Evolutionary conservation across 495 filamentous ascomycete genomes (phyloP).

Genomic region (Rhizodiscina lignyota): DNA sequence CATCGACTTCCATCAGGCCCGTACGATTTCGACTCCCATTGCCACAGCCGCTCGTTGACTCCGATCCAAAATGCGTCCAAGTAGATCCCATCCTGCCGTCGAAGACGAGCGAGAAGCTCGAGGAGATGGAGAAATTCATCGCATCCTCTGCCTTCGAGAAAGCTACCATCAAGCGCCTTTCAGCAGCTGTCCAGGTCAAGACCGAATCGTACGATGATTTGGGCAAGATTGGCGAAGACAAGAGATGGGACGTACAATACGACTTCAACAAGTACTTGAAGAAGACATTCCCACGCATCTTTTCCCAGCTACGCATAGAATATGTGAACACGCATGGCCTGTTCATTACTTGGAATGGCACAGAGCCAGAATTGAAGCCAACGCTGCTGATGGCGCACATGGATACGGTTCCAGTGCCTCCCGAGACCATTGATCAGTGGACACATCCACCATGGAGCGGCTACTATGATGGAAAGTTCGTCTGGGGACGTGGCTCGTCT

Average conservation of each 20-base stretch:
- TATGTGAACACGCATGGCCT: constrained; percentile 54
- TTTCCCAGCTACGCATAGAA: constrained; percentile 29
- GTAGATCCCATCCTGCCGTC: background rate
- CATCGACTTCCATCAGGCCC: too few species aligned
- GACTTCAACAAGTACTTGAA: constrained; percentile 32
- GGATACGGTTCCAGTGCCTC: constrained; percentile 53
- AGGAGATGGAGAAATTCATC: background rate
- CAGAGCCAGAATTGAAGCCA: constrained; percentile 38
- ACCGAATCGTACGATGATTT: constrained; percentile 42
- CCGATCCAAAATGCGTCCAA: background rate
- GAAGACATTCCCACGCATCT: constrained; percentile 31
- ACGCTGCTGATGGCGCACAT: constrained; percentile 59
- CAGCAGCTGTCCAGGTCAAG: constrained; percentile 34
- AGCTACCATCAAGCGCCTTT: constrained; percentile 21
- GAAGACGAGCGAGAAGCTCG: too few species aligned
- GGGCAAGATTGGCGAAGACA: constrained; percentile 36
- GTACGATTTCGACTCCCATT: too few species aligned
- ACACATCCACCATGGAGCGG: constrained; percentile 51
- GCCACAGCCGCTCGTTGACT: too few species aligned
- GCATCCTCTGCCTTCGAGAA: background rate
- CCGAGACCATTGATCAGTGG: constrained; percentile 41
- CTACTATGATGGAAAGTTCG: constrained; percentile 46
- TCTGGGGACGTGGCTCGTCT: constrained; percentile 52
- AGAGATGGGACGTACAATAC: constrained; percentile 39
- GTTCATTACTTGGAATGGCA: constrained; percentile 49